Base-by-base conservation (phyloP, 2,329 filamentous ascomycete species). In the Trichoderma guizhouense region DNA sequence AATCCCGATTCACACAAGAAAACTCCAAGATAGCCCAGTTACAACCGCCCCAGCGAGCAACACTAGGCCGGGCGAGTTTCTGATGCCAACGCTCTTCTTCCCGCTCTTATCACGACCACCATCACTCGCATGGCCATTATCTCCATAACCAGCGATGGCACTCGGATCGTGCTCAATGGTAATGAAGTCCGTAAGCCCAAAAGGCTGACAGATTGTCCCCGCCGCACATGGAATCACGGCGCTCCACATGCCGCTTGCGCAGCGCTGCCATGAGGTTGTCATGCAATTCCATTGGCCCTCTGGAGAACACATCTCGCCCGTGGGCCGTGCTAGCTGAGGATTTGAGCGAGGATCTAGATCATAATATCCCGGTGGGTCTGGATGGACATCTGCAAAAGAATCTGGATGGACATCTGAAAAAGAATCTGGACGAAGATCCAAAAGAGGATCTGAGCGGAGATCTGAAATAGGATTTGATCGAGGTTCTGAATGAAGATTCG, bases 221-320 rank as follows among this genome's bases (percentile, higher is more conserved):
- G 77, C 76, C 0, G 86, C 81, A 72, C 82, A 82, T 47, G 81
- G 72, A 78, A 86, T 80, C n/a, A 81, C 80, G 1, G 73, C 78
- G 73, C 82, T 85, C 86, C 86, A 88, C 12, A 72, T 76, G 2
- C 86, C 85, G 11, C 80, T 77, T 3, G 83, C 84, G 75, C 86
- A 88, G 32, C 86, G 82, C 78, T 88, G 86, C 79, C 84, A 88
- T 39, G 79, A 81, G 24, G 74, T 78, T 1, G 80, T 81, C 79
- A 88, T 84, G 79, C 86, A 88, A 78, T 87, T 86, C 86, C 86
- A 88, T 73, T 84, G 82, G n/a, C 86, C 86, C 72, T 88, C 86
- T 14, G 79, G 76, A 12, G 79, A 77, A 77, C 86, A 88, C 5
- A 77, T 74, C 2, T 82, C 78, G 24, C 84, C 84, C 4, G 75